Evolutionary conservation across 2,329 filamentous ascomycete genomes (phyloP), one percentile per base, ranked within the genome.

Genomic region (Mollisiaceae sp.): DNA sequence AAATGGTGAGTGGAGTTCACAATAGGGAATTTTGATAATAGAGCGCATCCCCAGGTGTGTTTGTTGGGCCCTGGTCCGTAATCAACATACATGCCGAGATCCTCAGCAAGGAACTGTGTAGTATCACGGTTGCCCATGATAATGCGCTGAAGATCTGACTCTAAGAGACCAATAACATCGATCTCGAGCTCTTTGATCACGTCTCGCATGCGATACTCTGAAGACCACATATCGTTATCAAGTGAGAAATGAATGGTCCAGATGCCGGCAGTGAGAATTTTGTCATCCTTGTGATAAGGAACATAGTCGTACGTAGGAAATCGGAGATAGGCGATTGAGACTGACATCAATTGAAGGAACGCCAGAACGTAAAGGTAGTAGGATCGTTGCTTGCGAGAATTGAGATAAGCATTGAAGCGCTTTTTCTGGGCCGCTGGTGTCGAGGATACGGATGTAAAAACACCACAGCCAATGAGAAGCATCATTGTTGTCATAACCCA

Each of bases 71-170:
- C 95, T 36, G 95, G 95, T 63, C 95, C 95, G 75, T 93, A 97
- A 81, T 99, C 95, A 59, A 96, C 94, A 75, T 97, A 99, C 95
- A 99, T 99, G 72, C 95, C 95, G 12, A 99, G 85, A 71, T 99
- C 94, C 77, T 98, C 94, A 22, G 95, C 94, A 9, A 99, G 86
- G 79, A 92, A 96, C 77, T 98, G 95, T 1, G 95, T 97, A 9
- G 92, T 91, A 77, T 99, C 95, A 71, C 95, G 91, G 80, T 98
- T 99, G 75, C 95, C 95, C 95, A 98, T 99, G 82, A 99, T 99
- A 80, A 99, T 97, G 72, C 94, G 92, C 80, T 99, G 95, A 41
- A 92, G 85, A 77, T 99, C 95, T 0, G 91, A 91, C 79, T 99
- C 95, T 0, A 99, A 85, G 22, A 99, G 86, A n/a, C 95, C 95